phyloP scores from a whole-genome alignment of 495 filamentous ascomycete genomes.

The Rostrohypoxylon terebratum region DNA sequence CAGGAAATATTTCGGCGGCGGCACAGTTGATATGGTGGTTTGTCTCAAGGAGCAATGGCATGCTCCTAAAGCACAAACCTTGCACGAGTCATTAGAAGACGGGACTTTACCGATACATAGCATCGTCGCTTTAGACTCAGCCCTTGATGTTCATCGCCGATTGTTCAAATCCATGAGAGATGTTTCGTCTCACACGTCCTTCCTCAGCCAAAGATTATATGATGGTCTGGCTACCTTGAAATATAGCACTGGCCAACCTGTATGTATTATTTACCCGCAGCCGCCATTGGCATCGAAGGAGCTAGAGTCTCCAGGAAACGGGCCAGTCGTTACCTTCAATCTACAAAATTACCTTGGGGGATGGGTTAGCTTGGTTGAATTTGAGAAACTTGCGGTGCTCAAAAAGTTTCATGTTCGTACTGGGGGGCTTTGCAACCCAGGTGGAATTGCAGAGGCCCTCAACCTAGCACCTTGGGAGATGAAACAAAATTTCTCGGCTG shows the following conservation, averaged over 20 bases:
- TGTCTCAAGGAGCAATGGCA: conserved; percentile 76
- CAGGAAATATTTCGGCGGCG: conserved; percentile 91
- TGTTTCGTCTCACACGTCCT: conserved; percentile 79
- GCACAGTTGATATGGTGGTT: conserved; percentile 86
- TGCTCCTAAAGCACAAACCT: conserved; percentile 73
- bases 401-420: conserved; percentile 85
- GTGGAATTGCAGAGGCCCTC: conserved; percentile 78
- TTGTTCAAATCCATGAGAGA: conserved; percentile 77
- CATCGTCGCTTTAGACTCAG: conserved; percentile 82
- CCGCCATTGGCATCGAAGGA: conserved; percentile 38
- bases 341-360: conserved; percentile 71
- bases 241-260: conserved; percentile 74
- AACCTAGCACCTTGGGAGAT: conserved; percentile 81
- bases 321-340: conserved; percentile 89
- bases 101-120: conserved; percentile 90
- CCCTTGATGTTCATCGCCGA: conserved; percentile 73
- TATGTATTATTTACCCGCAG: conserved; percentile 74
- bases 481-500: conserved; percentile 80
- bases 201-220: conserved; percentile 70
- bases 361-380: conserved; percentile 83
- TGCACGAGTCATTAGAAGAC: conserved; percentile 88
- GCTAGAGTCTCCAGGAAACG: conserved; percentile 56
- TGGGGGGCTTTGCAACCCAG: conserved; percentile 91
- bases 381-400: conserved; percentile 83
- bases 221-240: conserved; percentile 67